Base-by-base conservation (phyloP, 108 stramenopile genomes). In the Epithemia pelagica region DNA sequence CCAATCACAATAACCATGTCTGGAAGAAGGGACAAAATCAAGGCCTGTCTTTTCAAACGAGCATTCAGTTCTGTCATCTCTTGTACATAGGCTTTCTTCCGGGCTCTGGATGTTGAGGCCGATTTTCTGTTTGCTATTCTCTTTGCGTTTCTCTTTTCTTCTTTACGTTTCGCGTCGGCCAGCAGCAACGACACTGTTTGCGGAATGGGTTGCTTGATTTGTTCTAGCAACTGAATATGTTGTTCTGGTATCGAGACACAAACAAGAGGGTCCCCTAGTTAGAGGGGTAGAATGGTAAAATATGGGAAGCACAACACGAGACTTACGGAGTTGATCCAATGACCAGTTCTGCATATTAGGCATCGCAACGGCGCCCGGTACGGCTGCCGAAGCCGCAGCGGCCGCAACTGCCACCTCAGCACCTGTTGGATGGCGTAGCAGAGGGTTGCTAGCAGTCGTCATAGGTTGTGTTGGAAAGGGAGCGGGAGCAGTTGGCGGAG, bases 41-140 rank as follows among this genome's bases (percentile, higher is more conserved):
- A 54, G 19, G 87, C 89, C 55, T 90, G 86, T 46, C 84, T 68
- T 28, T 77, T 70, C 18, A 94, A 72, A 22, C 82, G 75, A 19
- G 85, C 84, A 73, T 94, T 94, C 2, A 77, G 79, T 32, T 68
- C 66, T 22, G 89, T 82, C 87, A 96, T 93, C 65, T 90, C 90
- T 73, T 92, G 88, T 20, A 94, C 86, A 27, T 86, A 70, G 23
- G 88, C 87, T 79, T 94, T 96, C 69, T 96, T 96, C 15, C 95
- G 80, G 7, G 87, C 91, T 46, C 95, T 78, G 37, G 92, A 93
- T 2, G 93, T 88, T 69, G 76, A 81, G 5, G 95, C 95, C n/a
- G 91, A 91, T 62, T 82, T 93, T 58, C 95, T 73, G 54, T 96
- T 96, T 23, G 95, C 92, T 0, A 88, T 72, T 21, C 92, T 79